Evolutionary conservation across 140 eudicot genomes (phyloP).

Genomic region (Flaveria floridana): DNA sequence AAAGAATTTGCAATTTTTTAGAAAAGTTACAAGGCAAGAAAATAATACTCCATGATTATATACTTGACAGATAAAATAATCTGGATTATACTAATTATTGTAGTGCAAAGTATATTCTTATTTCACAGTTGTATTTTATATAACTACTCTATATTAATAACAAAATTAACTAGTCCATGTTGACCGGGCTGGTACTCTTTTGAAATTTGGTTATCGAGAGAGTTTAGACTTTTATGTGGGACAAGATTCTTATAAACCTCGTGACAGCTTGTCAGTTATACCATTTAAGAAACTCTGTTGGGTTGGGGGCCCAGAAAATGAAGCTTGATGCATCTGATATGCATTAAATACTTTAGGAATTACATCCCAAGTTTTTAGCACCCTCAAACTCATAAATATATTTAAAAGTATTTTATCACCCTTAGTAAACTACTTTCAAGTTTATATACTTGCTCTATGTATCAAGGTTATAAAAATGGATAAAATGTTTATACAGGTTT

Average conservation of each 20-base stretch:
- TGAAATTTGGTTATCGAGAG: background rate
- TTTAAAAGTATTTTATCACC: too few relatives aligned
- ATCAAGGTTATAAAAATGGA: too few relatives aligned
- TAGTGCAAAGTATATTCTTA: conserved; percentile 20
- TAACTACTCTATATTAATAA: background rate
- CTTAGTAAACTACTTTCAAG: too few relatives aligned
- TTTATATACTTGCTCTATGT: too few relatives aligned
- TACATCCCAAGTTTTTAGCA: conserved; percentile 1
- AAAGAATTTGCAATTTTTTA: background rate
- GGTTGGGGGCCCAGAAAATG: conserved; percentile 22
- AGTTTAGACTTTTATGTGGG: conserved; percentile 1
- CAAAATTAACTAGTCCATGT: conserved; percentile 10
- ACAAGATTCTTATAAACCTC: conserved; percentile 13
- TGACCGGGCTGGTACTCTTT: background rate
- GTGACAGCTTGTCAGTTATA: conserved; percentile 22
- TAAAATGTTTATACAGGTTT: too few relatives aligned
- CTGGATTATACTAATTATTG: conserved; percentile 33
- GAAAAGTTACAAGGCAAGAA: background rate
- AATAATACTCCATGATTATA: background rate
- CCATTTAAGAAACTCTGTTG: conserved; percentile 15
- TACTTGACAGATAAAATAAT: conserved; percentile 31
- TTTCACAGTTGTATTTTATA: background rate
- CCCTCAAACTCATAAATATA: too few relatives aligned
- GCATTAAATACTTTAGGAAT: background rate
- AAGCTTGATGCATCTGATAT: conserved; percentile 17